These are phyloP conservation scores for Phialophora chinensis DNA, from an alignment of 2,329 filamentous ascomycete genomes.

Conservation along the genomic window DNA sequence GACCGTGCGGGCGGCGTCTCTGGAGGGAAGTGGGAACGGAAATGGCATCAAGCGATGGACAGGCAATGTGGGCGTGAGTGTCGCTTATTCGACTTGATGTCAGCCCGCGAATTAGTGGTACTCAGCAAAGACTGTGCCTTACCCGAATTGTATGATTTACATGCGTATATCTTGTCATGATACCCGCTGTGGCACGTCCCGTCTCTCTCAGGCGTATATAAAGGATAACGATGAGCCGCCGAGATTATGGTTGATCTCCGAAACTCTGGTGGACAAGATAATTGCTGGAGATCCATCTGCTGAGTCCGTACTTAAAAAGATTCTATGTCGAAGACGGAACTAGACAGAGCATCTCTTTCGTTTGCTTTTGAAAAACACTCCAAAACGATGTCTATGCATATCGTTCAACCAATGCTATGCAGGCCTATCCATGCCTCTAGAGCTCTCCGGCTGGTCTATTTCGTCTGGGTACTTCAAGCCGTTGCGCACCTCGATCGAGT, in stretches of 20 bases:
- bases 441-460: background rate
- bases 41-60: conserved; percentile 36
- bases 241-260: background rate
- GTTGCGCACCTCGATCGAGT: background rate
- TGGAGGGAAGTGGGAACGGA: background rate
- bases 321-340: too few relatives aligned
- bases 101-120: background rate
- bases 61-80: conserved; percentile 37
- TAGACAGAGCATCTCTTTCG: too few relatives aligned
- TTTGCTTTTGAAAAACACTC: background rate
- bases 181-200: background rate
- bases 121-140: background rate
- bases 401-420: background rate
- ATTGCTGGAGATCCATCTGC: too few relatives aligned
- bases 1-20: background rate
- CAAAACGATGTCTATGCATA: background rate
- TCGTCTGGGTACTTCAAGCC: background rate
- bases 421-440: background rate
- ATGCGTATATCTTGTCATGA: background rate
- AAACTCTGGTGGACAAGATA: background rate
- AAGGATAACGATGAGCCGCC: background rate
- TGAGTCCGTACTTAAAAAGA: too few relatives aligned
- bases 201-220: too few relatives aligned
- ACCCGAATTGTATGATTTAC: background rate
- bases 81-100: conserved; percentile 38